A percentile compares a stretch with the other conserved stretches of the same genome.
phyloP scores from a whole-genome alignment of 805 yeast species.

The Saccharomycopsis sp. region DNA sequence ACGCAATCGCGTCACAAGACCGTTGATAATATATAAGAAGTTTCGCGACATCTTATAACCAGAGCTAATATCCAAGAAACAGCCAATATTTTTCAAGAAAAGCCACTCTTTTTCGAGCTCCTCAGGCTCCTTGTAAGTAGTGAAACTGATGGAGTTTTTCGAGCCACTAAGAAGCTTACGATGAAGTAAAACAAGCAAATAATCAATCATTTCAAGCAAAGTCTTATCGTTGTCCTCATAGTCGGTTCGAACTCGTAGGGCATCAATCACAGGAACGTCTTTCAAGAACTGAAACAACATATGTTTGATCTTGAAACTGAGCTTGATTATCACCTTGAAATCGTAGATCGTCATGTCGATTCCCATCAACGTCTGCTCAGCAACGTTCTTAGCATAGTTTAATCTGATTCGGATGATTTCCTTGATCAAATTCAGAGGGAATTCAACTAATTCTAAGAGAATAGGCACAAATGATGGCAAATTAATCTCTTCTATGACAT shows the following conservation, averaged over 20 bases:
- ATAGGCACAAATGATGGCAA: conserved; percentile 67
- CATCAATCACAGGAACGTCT: conserved; percentile 47
- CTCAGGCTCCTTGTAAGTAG: conserved; percentile 88
- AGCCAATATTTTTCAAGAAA: conserved; percentile 69
- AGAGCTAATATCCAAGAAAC: conserved; percentile 63
- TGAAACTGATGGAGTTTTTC: conserved; percentile 51
- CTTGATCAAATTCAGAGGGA: conserved; percentile 74
- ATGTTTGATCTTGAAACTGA: conserved; percentile 65
- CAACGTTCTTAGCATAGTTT: conserved; percentile 67
- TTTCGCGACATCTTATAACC: conserved; percentile 76
- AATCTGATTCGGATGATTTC: conserved; percentile 72
- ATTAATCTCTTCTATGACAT: conserved; percentile 57
- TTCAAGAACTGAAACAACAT: conserved; percentile 27
- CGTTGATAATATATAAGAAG: conserved; percentile 56
- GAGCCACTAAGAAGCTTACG: conserved; percentile 76
- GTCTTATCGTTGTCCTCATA: conserved; percentile 50
- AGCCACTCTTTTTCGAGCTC: conserved; percentile 79
- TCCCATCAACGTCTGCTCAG: conserved; percentile 89
- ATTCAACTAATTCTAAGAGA: conserved; percentile 57
- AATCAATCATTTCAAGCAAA: conserved; percentile 66
- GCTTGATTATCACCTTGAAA: conserved; percentile 65
- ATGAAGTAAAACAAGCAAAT: conserved; percentile 63
- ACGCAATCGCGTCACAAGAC: conserved; percentile 61
- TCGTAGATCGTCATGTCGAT: conserved; percentile 91
- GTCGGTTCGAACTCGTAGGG: conserved; percentile 53